phyloP scores from a whole-genome alignment of 2,329 filamentous ascomycete species.

The Trichoderma arundinaceum region DNA sequence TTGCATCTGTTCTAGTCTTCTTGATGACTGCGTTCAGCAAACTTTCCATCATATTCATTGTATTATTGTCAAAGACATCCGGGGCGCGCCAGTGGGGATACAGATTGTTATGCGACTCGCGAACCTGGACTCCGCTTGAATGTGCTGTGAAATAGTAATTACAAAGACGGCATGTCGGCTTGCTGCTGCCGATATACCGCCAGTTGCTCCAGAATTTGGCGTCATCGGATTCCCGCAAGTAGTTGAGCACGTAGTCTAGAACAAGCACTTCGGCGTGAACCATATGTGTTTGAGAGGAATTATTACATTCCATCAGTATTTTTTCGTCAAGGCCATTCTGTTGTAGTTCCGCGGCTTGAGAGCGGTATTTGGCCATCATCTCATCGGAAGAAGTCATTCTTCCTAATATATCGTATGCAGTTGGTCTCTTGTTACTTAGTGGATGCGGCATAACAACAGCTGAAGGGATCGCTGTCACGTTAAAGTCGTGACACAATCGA shows the following conservation, averaged over 20 bases:
- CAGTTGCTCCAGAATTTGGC: constrained; percentile 42
- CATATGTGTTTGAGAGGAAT: constrained; percentile 35
- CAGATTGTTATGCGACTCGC: constrained; percentile 46
- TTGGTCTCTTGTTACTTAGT: constrained; percentile 33
- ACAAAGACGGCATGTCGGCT: constrained; percentile 50
- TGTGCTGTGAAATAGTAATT: constrained; percentile 45
- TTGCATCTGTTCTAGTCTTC: constrained; percentile 5
- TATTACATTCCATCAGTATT: constrained; percentile 35
- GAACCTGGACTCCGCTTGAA: constrained; percentile 38
- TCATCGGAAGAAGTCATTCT: constrained; percentile 33
- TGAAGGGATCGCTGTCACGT: constrained; percentile 40
- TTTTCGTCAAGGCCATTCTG: constrained; percentile 36
- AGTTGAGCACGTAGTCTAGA: constrained; percentile 37
- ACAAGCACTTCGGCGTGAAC: constrained; percentile 48
- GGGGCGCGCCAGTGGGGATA: constrained; percentile 49
- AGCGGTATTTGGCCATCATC: constrained; percentile 15
- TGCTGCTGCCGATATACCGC: constrained; percentile 50
- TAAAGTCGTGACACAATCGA: constrained; percentile 42
- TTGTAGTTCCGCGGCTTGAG: constrained; percentile 36
- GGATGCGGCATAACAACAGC: constrained; percentile 35
- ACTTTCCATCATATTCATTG: not conserved
- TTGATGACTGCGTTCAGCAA: not conserved
- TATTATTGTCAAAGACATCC: constrained; percentile 37
- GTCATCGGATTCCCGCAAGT: not conserved
- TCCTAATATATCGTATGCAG: constrained; percentile 36